Base-by-base conservation (phyloP, 768 basidiomycete species). In the Suillus spraguei region DNA sequence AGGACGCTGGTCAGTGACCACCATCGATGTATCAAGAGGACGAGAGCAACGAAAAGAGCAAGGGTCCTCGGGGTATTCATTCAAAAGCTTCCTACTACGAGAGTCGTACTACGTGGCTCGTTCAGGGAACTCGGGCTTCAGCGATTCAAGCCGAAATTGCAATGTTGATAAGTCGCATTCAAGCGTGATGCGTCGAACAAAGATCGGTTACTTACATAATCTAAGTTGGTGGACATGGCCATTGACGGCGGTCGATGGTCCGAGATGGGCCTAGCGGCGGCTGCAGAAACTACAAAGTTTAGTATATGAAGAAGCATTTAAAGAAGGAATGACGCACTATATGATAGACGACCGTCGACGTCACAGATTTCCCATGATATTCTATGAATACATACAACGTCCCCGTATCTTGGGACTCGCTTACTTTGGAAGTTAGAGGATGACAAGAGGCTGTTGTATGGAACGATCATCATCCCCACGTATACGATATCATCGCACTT, bases 1-100 rank as follows among this genome's bases (percentile, higher is more conserved):
- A 71, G 77, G 77, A 78, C 77, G 47, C 20, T 5, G 33, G 16
- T 13, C 33, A 35, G 4, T 36, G 3, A 14, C 1, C 11, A 17
- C 17, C 33, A 60, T 28, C 11, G 3, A 17, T 54, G n/a, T 9
- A 64, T 61, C 41, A 38, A 64, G 52, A 22, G 11, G 32, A 24
- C 22, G 22, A 2, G 28, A 9, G 24, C 24, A 17, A 16, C 22
- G 24, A n/a, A 10, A 44, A 14, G 14, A 39, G 14, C 17, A 7
- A 11, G 4, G n/a, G 46, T 47, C 22, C 5, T 14, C 13, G 46
- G 22, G 22, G 22, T 24, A 22, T 14, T 7, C 5, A 5, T 11
- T 44, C n/a, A 20, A 5, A 39, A 41, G 39, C 39, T 41, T 16
- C 42, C 44, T 42, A 42, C 17, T 28, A 28, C n/a, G 28, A 28